These are phyloP conservation scores for Neofusicoccum umdonicola DNA, from an alignment of 2,329 filamentous ascomycete genomes.

Conservation along the genomic window DNA sequence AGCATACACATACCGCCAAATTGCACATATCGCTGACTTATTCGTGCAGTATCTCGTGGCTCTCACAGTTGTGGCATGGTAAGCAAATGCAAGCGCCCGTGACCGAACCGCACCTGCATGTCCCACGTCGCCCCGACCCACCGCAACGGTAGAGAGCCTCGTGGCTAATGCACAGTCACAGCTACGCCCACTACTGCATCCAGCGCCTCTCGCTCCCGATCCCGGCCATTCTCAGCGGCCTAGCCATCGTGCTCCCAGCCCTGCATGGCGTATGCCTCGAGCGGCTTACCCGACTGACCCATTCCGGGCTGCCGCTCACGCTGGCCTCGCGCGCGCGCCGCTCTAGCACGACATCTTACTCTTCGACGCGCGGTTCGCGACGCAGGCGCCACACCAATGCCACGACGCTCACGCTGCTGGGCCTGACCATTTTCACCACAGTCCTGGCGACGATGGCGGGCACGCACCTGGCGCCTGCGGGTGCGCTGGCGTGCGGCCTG, in stretches of 20 bases:
- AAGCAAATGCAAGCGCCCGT: slow-evolving; percentile 1
- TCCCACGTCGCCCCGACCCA: background rate
- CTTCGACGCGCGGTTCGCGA: background rate
- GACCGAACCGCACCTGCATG: background rate
- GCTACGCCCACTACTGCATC: slow-evolving; percentile 2
- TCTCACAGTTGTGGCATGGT: slow-evolving; percentile 34
- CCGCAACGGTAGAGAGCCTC: background rate
- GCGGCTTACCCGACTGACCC: slow-evolving; percentile 22
- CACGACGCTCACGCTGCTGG: slow-evolving; percentile 19
- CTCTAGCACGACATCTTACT: slow-evolving; percentile 8
- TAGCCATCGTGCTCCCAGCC: slow-evolving; percentile 36
- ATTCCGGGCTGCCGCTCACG: background rate
- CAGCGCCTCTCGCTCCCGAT: slow-evolving; percentile 33
- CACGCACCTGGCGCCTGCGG: slow-evolving; percentile 26
- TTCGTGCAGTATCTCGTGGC: slow-evolving; percentile 31
- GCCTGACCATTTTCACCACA: slow-evolving; percentile 33
- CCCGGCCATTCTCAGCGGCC: slow-evolving; percentile 31
- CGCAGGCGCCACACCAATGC: background rate
- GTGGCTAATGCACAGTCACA: background rate
- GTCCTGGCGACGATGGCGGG: slow-evolving; percentile 37
- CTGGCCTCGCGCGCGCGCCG: background rate
- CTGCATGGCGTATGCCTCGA: slow-evolving; percentile 31
- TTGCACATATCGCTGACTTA: background rate
- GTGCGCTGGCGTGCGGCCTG: slow-evolving; percentile 47
- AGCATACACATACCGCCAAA: background rate